These are phyloP conservation scores for Platanthera guangdongensis DNA, from an alignment of 106 monocot genomes.

Conservation along the genomic window DNA sequence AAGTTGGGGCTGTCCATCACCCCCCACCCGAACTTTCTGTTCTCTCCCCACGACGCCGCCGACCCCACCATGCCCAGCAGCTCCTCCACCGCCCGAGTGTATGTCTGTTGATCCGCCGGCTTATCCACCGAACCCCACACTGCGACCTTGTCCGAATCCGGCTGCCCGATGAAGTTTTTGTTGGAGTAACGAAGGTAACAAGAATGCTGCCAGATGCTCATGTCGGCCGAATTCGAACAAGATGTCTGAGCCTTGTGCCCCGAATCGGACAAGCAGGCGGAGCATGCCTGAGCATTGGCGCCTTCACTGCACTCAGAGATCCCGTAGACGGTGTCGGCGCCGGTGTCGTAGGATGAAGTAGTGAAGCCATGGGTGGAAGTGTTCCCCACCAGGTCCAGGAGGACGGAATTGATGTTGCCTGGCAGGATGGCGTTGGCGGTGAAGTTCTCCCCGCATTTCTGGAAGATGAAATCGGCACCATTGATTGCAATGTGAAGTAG, in stretches of 20 bases:
- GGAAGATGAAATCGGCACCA: background rate
- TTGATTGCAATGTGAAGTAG: background rate
- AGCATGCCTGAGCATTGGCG: background rate
- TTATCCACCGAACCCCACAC: fast-evolving
- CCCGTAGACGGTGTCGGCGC: background rate
- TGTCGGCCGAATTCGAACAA: background rate
- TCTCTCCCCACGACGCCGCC: background rate
- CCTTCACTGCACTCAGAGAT: background rate
- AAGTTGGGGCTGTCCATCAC: background rate
- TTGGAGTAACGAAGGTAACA: background rate
- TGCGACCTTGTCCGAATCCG: background rate
- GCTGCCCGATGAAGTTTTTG: background rate
- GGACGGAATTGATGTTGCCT: background rate
- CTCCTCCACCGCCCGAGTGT: background rate
- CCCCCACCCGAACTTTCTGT: background rate
- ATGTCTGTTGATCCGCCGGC: background rate
- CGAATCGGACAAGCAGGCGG: background rate
- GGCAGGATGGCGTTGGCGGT: background rate
- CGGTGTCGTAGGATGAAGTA: background rate
- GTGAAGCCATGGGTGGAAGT: background rate
- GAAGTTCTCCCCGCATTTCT: background rate
- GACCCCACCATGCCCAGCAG: background rate
- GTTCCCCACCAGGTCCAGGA: background rate
- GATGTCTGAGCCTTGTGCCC: background rate
- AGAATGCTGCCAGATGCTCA: background rate